Conservation (phyloP, 352 stramenopile species). For the Pseudoperonospora humuli region DNA sequence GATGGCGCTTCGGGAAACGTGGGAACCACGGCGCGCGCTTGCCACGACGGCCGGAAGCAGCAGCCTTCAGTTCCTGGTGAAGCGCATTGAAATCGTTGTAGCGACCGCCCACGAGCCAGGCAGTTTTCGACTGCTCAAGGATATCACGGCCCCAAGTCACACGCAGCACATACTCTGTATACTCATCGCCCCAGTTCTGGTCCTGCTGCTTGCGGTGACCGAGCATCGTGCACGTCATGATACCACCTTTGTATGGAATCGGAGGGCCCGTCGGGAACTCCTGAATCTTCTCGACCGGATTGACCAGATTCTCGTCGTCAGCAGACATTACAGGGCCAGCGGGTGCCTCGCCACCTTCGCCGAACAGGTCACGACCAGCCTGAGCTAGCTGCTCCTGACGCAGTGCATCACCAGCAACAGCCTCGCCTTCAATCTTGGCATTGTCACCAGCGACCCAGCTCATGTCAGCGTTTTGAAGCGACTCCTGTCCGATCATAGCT, state of each 20-base stretch:
- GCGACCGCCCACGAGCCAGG: slow-evolving; percentile 79
- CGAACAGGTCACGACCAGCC: slow-evolving; percentile 78
- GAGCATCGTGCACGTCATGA: slow-evolving; percentile 85
- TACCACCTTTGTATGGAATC: slow-evolving; percentile 87
- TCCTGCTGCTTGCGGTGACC: slow-evolving; percentile 85
- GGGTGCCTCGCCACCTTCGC: slow-evolving; percentile 68
- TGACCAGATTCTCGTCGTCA: slow-evolving; percentile 82
- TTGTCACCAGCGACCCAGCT: slow-evolving; percentile 82
- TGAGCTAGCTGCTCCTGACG: slow-evolving; percentile 79
- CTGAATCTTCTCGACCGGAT: slow-evolving; percentile 81
- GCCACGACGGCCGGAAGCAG: slow-evolving; percentile 69
- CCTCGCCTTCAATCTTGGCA: slow-evolving; percentile 69
- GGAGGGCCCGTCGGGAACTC: slow-evolving; percentile 85
- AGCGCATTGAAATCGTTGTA: slow-evolving; percentile 89
- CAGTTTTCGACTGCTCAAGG: slow-evolving; percentile 82
- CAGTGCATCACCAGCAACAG: slow-evolving; percentile 59
- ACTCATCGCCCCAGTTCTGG: slow-evolving; percentile 86
- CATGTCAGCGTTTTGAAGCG: slow-evolving; percentile 75
- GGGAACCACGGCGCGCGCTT: slow-evolving; percentile 87
- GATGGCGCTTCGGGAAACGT: slow-evolving; percentile 84
- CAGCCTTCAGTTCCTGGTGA: slow-evolving; percentile 84
- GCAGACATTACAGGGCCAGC: slow-evolving; percentile 76
- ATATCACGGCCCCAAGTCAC: slow-evolving; percentile 85
- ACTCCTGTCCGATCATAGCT: slow-evolving; percentile 69
- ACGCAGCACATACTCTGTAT: slow-evolving; percentile 85